A percentile compares a stretch with the other conserved stretches of the same genome.
These are phyloP conservation scores for Rhodotorula sp. DNA, from an alignment of 1,284 basidiomycete species.

Conservation along the genomic window DNA sequence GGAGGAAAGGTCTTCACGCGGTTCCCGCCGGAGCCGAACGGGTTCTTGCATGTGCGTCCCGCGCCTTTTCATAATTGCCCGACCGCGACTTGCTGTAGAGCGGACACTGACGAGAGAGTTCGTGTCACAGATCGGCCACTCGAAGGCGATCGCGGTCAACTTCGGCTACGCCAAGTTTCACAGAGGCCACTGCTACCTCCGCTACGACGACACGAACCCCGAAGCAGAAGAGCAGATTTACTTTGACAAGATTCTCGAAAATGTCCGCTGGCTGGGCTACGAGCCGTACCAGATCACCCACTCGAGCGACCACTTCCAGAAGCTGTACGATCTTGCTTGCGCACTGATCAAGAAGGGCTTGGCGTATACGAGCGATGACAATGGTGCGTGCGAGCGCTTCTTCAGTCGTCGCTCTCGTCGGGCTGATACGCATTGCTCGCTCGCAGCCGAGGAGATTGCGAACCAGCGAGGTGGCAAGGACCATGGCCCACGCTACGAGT, in stretches of 20 bases:
- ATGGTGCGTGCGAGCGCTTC: slow-evolving; percentile 60
- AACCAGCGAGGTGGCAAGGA: slow-evolving; percentile 78
- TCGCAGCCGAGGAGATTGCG: slow-evolving; percentile 83
- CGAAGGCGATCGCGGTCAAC: slow-evolving; percentile 97
- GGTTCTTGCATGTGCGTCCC: slow-evolving; percentile 56
- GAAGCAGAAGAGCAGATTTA: slow-evolving; percentile 95
- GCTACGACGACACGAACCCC: slow-evolving; percentile 98
- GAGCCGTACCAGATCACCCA: slow-evolving; percentile 99
- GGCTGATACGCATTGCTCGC: slow-evolving; percentile 10
- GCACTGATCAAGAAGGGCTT: slow-evolving; percentile 86
- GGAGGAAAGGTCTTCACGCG: slow-evolving; percentile 87
- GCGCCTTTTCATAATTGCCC: background rate
- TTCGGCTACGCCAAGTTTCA: slow-evolving; percentile 96
- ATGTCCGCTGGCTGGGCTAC: slow-evolving; percentile 93
- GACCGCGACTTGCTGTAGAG: background rate
- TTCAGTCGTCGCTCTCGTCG: slow-evolving; percentile 1
- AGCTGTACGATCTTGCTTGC: slow-evolving; percentile 84
- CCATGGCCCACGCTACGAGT: slow-evolving; percentile 79
- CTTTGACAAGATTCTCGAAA: slow-evolving; percentile 95
- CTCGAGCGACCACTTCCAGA: slow-evolving; percentile 94
- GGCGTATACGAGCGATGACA: slow-evolving; percentile 95
- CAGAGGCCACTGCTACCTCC: slow-evolving; percentile 84
- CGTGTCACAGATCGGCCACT: slow-evolving; percentile 61
- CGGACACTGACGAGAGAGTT: no score
- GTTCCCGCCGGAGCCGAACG: slow-evolving; percentile 98